Evolutionary conservation across 768 basidiomycete species (phyloP), one percentile per base, ranked within the genome.

Genomic region (Sporobolomyces phaffii): DNA sequence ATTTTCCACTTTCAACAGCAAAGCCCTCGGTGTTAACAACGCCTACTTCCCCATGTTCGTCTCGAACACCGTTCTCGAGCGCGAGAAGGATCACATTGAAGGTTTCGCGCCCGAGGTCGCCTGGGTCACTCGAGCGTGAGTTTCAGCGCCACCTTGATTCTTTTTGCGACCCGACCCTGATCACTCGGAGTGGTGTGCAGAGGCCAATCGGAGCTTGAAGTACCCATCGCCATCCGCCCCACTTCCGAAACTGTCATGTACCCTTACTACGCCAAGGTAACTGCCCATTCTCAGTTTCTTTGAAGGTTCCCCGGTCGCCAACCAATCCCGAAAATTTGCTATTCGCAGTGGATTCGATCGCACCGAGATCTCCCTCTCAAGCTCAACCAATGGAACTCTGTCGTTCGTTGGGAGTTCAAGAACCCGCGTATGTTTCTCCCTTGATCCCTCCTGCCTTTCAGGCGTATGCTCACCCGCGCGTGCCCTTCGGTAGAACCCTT

Each of bases 391-490:
- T 99, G 96, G 96, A 99, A 99, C 81, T 91, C 87, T 72, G 92
- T 99, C 73, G 96, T 99, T 36, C 87, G 96, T 64, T 99, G 96
- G 96, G 94, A 99, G 78, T 99, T 99, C 83, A 99, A 99, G 80
- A 93, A 93, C 78, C 94, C 94, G 64, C 93, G 88, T 89, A 67
- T 76, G 86, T 79, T 10, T 0, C 17, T 11, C 15, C 9, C 33
- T 44, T 31, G 9, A 33, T 29, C 29, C 18, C 29, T 34, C 31
- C 17, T 9, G 1, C 34, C 26, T 48, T 49, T 9, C 24, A 18
- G 29, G 1, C 26, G 22, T 18, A 0, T 5, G 18, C 40, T 9
- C 38, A 11, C 34, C 47, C 13, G 50, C 38, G 1, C 14, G 9
- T 14, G 48, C 54, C 17, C n/a, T 20, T 44, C 28, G 59, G 40